These are phyloP conservation scores for Moesziomyces aphidis DNA, from an alignment of 1,284 basidiomycete species.

Conservation along the genomic window DNA sequence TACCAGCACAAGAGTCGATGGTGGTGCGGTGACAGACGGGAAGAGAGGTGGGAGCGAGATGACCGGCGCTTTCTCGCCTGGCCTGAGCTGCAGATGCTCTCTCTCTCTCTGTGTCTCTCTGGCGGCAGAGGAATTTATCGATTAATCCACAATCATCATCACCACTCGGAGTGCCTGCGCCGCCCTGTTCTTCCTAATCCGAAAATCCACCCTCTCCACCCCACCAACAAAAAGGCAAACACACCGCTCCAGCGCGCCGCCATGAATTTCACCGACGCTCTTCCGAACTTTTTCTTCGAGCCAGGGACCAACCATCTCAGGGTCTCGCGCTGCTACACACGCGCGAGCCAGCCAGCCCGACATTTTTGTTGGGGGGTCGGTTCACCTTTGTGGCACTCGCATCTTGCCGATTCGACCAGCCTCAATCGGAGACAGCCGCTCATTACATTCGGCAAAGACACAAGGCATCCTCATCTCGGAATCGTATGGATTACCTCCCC, in stretches of 20 bases:
- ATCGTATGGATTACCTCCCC: too few relatives aligned
- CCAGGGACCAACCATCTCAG: slow-evolving; percentile 5
- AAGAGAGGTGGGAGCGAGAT: not conserved
- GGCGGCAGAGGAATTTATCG: slow-evolving; percentile 8
- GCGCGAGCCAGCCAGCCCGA: not conserved
- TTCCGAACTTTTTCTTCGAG: too few relatives aligned
- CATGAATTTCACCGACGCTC: too few relatives aligned
- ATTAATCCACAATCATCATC: slow-evolving; percentile 7
- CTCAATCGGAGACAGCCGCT: not conserved
- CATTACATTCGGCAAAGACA: not conserved
- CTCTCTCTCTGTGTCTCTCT: too few relatives aligned
- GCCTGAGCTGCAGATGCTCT: too few relatives aligned
- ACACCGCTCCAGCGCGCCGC: too few relatives aligned
- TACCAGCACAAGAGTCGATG: not conserved
- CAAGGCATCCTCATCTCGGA: not conserved
- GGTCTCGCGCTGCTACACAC: too few relatives aligned
- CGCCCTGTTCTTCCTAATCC: slow-evolving; percentile 21
- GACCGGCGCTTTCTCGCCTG: too few relatives aligned
- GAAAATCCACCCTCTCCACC: slow-evolving; percentile 11
- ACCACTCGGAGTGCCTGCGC: slow-evolving; percentile 4
- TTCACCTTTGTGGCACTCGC: not conserved
- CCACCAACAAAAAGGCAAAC: slow-evolving; percentile 7
- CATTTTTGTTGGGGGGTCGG: slow-evolving; percentile 6
- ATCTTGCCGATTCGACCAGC: not conserved
- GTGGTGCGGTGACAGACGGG: not conserved